Base-by-base conservation (phyloP, 352 stramenopile species). In the Albugo candida region DNA sequence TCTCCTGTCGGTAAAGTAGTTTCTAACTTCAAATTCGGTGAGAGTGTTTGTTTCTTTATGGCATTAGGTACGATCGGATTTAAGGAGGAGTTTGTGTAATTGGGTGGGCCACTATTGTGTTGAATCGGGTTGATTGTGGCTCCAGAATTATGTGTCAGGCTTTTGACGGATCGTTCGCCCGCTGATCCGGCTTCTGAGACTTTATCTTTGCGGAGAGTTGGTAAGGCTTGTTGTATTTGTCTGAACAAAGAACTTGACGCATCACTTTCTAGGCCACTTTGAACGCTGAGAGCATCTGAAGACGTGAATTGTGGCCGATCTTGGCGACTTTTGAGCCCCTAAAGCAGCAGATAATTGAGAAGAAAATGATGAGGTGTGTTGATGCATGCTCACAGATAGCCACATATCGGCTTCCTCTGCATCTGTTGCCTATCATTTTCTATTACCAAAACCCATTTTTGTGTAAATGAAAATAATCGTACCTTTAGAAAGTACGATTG, bases 401-500 rank as follows among this genome's bases (percentile, higher is more conserved):
- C 68, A 81, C 20, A 58, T 56, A 38, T 58, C 34, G 1, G 77
- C 74, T 16, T 86, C 77, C 24, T 85, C 66, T 49, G 72, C 60
- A 27, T 59, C 81, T 49, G 82, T 73, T 8, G 77, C 74, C 67
- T 79, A 47, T 36, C 34, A 50, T 2, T 18, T 19, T 41, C 24
- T 35, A 13, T 13, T 16, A 21, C 53, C 1, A 50, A 35, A 24
- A 47, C 36, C 10, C 4, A 13, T 51, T 13, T 1, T 11, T 18
- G 54, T 24, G 21, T 41, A 13, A 19, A 14, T 11, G 5, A 39
- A 16, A 13, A 19, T 2, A 0, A 16, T 11, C 47, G 34, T 43
- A 79, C 67, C 55, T 83, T 84, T 46, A 91, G 69, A 16, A 91
- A 51, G 51, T 91, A 91, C 31, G 74, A 86, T 58, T 91, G 77